A percentile compares a stretch with the other conserved stretches of the same genome.
Evolutionary conservation across 306 rosid species (phyloP).

Genomic region (Castanea mollissima): DNA sequence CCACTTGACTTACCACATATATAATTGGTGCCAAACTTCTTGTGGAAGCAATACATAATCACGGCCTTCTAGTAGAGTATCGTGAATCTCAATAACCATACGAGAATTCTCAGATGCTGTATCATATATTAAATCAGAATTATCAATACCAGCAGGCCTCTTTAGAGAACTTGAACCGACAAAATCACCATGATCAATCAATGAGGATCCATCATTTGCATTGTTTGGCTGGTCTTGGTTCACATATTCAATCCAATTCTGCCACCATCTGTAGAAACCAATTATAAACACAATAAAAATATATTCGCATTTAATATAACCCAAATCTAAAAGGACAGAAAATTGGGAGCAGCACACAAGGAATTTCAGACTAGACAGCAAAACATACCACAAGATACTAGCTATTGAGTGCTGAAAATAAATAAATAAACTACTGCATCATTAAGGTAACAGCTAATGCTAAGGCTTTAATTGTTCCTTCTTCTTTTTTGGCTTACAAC

Average conservation of each 20-base stretch:
- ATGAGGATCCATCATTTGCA: constrained; percentile 61
- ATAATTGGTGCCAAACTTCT: constrained; percentile 84
- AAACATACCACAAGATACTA: background rate
- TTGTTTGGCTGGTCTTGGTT: constrained; percentile 83
- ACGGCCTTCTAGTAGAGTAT: constrained; percentile 90
- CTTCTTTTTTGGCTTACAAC: no score
- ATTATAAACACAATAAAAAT: constrained; percentile 11
- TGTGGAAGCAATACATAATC: constrained; percentile 94
- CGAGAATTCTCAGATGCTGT: constrained; percentile 56
- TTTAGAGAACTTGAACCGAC: constrained; percentile 56
- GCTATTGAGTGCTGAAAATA: background rate
- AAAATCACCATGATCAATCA: constrained; percentile 61
- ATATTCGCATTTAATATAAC: background rate
- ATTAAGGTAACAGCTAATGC: background rate
- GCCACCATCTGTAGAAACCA: constrained; percentile 86
- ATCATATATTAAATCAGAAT: constrained; percentile 77
- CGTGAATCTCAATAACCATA: constrained; percentile 59
- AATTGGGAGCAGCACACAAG: background rate
- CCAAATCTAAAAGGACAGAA: background rate
- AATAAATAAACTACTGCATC: background rate
- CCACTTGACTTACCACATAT: constrained; percentile 51
- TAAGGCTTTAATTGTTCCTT: background rate
- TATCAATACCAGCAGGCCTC: constrained; percentile 81
- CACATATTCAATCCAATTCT: constrained; percentile 93
- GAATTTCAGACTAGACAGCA: background rate